Conservation (phyloP, 371 early-diverging fungal genomes). For the Apophysomyces elegans region DNA sequence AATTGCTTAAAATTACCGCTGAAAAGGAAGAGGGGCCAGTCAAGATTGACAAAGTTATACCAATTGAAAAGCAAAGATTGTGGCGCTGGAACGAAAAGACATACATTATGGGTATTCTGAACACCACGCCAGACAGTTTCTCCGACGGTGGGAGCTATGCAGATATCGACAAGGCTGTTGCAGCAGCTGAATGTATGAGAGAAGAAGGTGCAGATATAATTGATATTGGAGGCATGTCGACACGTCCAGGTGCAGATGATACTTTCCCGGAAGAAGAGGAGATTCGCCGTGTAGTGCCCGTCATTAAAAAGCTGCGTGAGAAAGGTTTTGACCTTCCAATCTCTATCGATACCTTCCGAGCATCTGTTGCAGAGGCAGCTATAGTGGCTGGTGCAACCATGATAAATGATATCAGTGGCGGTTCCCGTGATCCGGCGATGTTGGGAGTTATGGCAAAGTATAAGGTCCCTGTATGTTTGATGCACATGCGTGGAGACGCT, state of each 20-base stretch:
- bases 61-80: conserved; percentile 47
- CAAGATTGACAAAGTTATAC: conserved; percentile 72
- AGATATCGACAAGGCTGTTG: conserved; percentile 70
- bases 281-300: conserved; percentile 85
- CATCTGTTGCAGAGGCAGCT: conserved; percentile 82
- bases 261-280: conserved; percentile 81
- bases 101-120: conserved; percentile 95
- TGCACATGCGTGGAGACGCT: conserved; percentile 97
- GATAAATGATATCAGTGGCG: conserved; percentile 96
- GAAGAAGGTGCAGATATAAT: conserved; percentile 89
- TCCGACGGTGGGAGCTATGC: conserved; percentile 87
- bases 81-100: conserved; percentile 76
- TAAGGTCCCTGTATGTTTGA: conserved; percentile 89
- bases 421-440: conserved; percentile 84
- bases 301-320: conserved; percentile 77
- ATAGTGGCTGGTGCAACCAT: conserved; percentile 84
- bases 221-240: conserved; percentile 97
- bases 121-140: conserved; percentile 97
- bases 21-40: conserved; percentile 43
- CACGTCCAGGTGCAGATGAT: conserved; percentile 87
- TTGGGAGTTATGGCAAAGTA: conserved; percentile 73
- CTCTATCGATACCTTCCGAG: conserved; percentile 93
- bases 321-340: conserved; percentile 73
- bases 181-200: conserved; percentile 73
- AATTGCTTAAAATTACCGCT: conserved; percentile 66